Evolutionary conservation across 2,329 filamentous ascomycete species (phyloP), one percentile per base, ranked within the genome.

Genomic region (Pseudogymnoascus sp.): DNA sequence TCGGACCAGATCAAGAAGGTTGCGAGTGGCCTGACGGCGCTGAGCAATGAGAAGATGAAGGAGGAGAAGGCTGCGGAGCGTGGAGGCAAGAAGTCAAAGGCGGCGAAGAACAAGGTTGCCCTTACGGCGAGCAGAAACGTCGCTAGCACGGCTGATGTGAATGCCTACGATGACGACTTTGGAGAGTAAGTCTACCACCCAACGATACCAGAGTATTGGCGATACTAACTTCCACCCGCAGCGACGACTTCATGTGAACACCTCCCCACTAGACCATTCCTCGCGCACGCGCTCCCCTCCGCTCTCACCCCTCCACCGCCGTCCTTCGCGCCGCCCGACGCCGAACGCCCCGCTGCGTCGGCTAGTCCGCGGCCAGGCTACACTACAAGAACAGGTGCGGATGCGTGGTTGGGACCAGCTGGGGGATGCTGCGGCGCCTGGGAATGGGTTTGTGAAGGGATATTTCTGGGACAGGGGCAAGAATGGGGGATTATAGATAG

Each of bases 1-100:
- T 96, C 90, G 73, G 88, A 94, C 62, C 92, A 97, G 78, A 92
- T 97, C 77, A 97, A 97, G 84, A 97, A 97, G 82, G 85, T 96
- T 67, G 85, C 91, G 10, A 95, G 89, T 75, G 83, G 84, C 4
- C 77, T 99, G 71, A 96, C 92, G n/a, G 88, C 92, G 4, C 82
- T 96, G 62, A 84, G 90, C 73, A 99, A 99, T 74, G 94, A 97
- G 84, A 97, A 96, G 83, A 88, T 97, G 88, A 95, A 92, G 80
- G 92, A 97, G 76, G 94, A 99, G 83, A 97, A 97, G 83, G 87
- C 88, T 3, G 85, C 90, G 3, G 91, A 96, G 67, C 97, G 96
- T 82, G 87, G 90, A 61, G 90, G 88, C 71, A 99, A 97, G 89
- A 99, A 97, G 86, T 86, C 82, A 69, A 97, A 97, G 84, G 92